phyloP scores from a whole-genome alignment of 2,329 filamentous ascomycete species.

The Epichloe hybrida region DNA sequence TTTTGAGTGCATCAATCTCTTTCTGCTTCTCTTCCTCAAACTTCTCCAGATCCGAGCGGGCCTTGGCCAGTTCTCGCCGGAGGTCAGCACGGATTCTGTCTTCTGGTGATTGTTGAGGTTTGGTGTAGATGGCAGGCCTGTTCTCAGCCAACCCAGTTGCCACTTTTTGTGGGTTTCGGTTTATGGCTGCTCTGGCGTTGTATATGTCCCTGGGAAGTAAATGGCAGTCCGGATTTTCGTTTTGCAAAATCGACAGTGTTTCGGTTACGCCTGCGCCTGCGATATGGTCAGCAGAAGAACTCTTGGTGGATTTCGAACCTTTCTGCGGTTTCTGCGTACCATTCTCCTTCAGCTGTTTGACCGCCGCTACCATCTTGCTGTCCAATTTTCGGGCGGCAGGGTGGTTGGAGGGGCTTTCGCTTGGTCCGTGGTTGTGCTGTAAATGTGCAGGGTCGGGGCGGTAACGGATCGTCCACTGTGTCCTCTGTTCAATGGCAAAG shows the following conservation, averaged over 20 bases:
- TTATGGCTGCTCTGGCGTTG: conserved; percentile 53
- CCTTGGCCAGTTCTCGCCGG: conserved; percentile 44
- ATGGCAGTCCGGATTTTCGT: conserved; percentile 48
- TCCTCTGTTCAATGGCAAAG: conserved; percentile 54
- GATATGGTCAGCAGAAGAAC: conserved; percentile 8
- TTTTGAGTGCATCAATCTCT: conserved; percentile 43
- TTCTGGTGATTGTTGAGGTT: conserved; percentile 48
- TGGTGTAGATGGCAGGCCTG: conserved; percentile 52
- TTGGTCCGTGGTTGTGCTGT: conserved; percentile 51
- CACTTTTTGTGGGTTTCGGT: conserved; percentile 49
- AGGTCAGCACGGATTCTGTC: conserved; percentile 51
- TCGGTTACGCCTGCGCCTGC: conserved; percentile 50
- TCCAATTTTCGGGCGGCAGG: conserved; percentile 52
- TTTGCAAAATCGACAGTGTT: conserved; percentile 52
- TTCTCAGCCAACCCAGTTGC: conserved; percentile 46
- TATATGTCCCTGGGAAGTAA: conserved; percentile 53
- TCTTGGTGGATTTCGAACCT: conserved; percentile 3
- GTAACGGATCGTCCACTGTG: conserved; percentile 53
- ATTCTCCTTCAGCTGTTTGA: conserved; percentile 52
- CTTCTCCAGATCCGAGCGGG: conserved; percentile 41
- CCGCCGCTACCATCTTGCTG: conserved; percentile 53
- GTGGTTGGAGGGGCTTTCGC: conserved; percentile 52
- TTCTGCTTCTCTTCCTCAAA: conserved; percentile 42
- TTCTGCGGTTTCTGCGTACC: conserved; percentile 30
- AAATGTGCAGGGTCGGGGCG: conserved; percentile 45